A percentile compares a stretch with the other conserved stretches of the same genome.
These are phyloP conservation scores for Apiospora marii DNA, from an alignment of 2,329 filamentous ascomycete species.

Conservation along the genomic window DNA sequence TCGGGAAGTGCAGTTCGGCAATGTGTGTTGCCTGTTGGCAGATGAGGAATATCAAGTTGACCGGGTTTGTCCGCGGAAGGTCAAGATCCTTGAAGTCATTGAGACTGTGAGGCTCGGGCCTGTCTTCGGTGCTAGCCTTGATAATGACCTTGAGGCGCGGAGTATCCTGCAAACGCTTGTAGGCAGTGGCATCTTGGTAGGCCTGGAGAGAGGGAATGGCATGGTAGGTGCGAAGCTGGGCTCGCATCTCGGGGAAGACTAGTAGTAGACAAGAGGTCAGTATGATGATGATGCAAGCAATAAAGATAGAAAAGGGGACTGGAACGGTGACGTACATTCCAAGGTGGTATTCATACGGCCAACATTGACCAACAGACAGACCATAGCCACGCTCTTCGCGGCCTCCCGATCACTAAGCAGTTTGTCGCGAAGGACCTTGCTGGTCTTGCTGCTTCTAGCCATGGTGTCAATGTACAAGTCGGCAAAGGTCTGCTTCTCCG, in stretches of 20 bases:
- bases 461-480: constrained; percentile 99
- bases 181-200: constrained; percentile 91
- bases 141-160: constrained; percentile 95
- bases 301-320: constrained; percentile 26
- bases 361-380: constrained; percentile 95
- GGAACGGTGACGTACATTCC: constrained; percentile 71
- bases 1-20: constrained; percentile 89
- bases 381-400: constrained; percentile 99
- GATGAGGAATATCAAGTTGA: constrained; percentile 96
- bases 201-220: constrained; percentile 96
- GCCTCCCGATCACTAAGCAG: constrained; percentile 89
- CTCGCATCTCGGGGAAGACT: constrained; percentile 99
- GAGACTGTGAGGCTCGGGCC: constrained; percentile 79
- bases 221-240: constrained; percentile 95
- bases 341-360: constrained; percentile 98
- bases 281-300: constrained; percentile 16
- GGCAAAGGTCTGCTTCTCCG: constrained; percentile 80
- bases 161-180: constrained; percentile 97
- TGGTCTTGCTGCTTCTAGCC: constrained; percentile 98
- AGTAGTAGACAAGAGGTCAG: constrained; percentile 27
- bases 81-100: constrained; percentile 77
- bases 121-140: constrained; percentile 94
- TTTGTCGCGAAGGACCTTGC: constrained; percentile 98
- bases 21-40: constrained; percentile 89
- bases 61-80: constrained; percentile 86